These are phyloP conservation scores for Parietaria judaica DNA, from an alignment of 306 rosid genomes.

Conservation along the genomic window DNA sequence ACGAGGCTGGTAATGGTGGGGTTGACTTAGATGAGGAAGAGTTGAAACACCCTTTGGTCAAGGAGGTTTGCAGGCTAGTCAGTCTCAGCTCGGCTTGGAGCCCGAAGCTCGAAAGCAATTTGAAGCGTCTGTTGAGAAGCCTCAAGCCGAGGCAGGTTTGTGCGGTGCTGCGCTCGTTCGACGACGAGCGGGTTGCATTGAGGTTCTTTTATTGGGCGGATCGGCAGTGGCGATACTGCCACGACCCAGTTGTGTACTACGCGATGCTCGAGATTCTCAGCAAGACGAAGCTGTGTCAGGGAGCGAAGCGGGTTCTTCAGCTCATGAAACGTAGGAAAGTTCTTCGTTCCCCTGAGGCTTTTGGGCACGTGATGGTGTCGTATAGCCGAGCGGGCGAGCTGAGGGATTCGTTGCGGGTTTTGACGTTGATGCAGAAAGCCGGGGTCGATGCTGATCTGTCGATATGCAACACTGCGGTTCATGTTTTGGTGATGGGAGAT, in stretches of 20 bases:
- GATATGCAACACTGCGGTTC: slow-evolving; percentile 63
- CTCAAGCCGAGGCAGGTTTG: slow-evolving; percentile 73
- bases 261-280: slow-evolving; percentile 70
- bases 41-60: slow-evolving; percentile 63
- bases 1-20: no score
- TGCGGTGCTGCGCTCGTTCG: slow-evolving; percentile 63
- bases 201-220: slow-evolving; percentile 80
- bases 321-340: slow-evolving; percentile 64
- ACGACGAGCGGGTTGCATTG: slow-evolving; percentile 72
- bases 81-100: slow-evolving; percentile 65
- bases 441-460: slow-evolving; percentile 70
- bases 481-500: slow-evolving; percentile 57
- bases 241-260: slow-evolving; percentile 45
- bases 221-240: slow-evolving; percentile 75
- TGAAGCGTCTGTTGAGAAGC: slow-evolving; percentile 63
- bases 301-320: slow-evolving; percentile 62
- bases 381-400: slow-evolving; percentile 74
- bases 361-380: slow-evolving; percentile 68
- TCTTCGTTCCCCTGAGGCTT: slow-evolving; percentile 47
- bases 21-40: slow-evolving; percentile 26
- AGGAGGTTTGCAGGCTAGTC: slow-evolving; percentile 55
- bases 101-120: slow-evolving; percentile 48
- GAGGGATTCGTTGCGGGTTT: slow-evolving; percentile 50
- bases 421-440: slow-evolving; percentile 89
- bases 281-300: slow-evolving; percentile 80